These are phyloP conservation scores for Talaromyces sp. DNA, from an alignment of 2,329 filamentous ascomycete genomes.

Conservation along the genomic window DNA sequence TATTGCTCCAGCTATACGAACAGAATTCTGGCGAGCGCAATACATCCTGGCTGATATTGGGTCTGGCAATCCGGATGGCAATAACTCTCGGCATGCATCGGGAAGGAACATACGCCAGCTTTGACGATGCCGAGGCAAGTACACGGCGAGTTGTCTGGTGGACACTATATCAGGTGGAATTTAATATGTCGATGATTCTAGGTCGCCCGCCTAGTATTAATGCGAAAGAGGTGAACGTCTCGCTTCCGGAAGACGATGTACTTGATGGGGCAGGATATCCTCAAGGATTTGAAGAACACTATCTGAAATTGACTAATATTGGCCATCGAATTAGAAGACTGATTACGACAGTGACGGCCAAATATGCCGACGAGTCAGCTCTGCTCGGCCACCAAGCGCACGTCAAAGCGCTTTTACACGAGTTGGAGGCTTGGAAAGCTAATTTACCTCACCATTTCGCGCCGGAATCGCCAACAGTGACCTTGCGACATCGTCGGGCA, in stretches of 20 bases:
- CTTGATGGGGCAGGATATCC: slow-evolving; percentile 26
- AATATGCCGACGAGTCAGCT: slow-evolving; percentile 4
- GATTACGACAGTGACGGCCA: slow-evolving; percentile 10
- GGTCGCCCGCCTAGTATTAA: slow-evolving; percentile 37
- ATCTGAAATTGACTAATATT: slow-evolving; percentile 26
- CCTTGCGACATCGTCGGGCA: slow-evolving; percentile 24
- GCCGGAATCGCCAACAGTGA: slow-evolving; percentile 17
- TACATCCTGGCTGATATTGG: slow-evolving; percentile 32
- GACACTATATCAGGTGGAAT: slow-evolving; percentile 38
- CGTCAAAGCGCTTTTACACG: slow-evolving; percentile 20
- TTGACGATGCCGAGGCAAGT: slow-evolving; percentile 35
- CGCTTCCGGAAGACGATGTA: slow-evolving; percentile 31
- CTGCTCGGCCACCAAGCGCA: not conserved
- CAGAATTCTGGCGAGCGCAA: slow-evolving; percentile 43
- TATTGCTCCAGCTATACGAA: slow-evolving; percentile 34
- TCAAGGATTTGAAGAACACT: slow-evolving; percentile 30
- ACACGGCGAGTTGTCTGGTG: slow-evolving; percentile 38
- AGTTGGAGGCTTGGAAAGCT: slow-evolving; percentile 26
- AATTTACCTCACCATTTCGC: slow-evolving; percentile 24
- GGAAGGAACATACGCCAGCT: slow-evolving; percentile 23
- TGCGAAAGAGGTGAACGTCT: slow-evolving; percentile 36
- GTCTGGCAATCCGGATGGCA: slow-evolving; percentile 29
- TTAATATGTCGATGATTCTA: slow-evolving; percentile 37
- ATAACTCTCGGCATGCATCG: slow-evolving; percentile 31
- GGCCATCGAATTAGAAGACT: slow-evolving; percentile 18